These are phyloP conservation scores for Kurtzmaniella quercitrusa DNA, from an alignment of 1,139 yeast species.

Conservation along the genomic window DNA sequence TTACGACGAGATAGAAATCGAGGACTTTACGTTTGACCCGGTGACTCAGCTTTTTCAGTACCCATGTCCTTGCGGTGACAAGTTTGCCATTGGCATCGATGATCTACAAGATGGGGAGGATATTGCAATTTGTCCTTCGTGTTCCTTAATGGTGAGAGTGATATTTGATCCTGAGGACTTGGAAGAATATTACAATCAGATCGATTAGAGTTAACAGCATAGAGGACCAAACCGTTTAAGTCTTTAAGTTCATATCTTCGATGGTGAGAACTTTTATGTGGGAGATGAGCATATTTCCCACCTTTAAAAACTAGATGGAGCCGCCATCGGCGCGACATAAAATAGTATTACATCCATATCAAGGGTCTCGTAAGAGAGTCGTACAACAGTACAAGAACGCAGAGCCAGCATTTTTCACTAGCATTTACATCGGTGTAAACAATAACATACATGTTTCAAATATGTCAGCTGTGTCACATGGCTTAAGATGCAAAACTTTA, in stretches of 20 bases:
- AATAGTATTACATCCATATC: too few relatives aligned
- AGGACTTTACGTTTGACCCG: slow-evolving; percentile 90
- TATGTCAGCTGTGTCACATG: not conserved
- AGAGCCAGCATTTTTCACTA: too few relatives aligned
- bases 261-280: not conserved
- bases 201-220: slow-evolving; percentile 3
- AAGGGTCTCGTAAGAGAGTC: too few relatives aligned
- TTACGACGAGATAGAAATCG: slow-evolving; percentile 94
- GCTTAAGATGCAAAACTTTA: not conserved
- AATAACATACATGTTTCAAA: not conserved
- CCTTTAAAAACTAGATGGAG: too few relatives aligned
- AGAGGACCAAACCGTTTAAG: not conserved
- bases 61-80: slow-evolving; percentile 98
- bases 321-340: too few relatives aligned
- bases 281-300: not conserved
- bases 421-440: too few relatives aligned
- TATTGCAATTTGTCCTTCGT: slow-evolving; percentile 94
- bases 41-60: slow-evolving; percentile 77
- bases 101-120: slow-evolving; percentile 90
- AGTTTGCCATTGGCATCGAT: slow-evolving; percentile 79
- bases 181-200: slow-evolving; percentile 28
- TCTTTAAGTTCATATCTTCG: not conserved
- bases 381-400: too few relatives aligned
- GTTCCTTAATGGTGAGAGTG: slow-evolving; percentile 90
- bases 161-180: slow-evolving; percentile 66